These are phyloP conservation scores for Saccharomycopsis hybrid DNA, from an alignment of 1,139 yeast species.

Conservation along the genomic window DNA sequence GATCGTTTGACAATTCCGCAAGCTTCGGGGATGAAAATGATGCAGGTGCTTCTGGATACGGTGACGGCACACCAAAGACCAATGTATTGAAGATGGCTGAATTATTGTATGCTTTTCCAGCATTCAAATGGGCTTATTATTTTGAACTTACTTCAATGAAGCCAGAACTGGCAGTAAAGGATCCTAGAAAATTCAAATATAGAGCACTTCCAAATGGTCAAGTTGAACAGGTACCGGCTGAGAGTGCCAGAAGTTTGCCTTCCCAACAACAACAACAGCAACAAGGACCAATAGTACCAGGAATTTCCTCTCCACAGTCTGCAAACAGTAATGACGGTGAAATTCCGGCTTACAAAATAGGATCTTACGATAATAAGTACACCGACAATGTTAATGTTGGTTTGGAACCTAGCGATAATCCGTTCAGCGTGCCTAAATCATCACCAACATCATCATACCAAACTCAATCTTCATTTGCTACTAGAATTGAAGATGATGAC, in stretches of 20 bases:
- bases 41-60: not conserved
- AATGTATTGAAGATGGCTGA: slow-evolving; percentile 8
- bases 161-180: slow-evolving; percentile 9
- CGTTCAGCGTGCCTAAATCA: not conserved
- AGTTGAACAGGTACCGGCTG: not conserved
- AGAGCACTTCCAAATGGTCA: no score
- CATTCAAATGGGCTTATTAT: slow-evolving; percentile 10
- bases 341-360: not conserved
- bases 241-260: not conserved
- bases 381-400: not conserved
- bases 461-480: not conserved
- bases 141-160: slow-evolving; percentile 10
- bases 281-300: not conserved
- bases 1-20: not conserved
- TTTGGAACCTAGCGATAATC: not conserved
- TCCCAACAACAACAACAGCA: not conserved
- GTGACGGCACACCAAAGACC: not conserved
- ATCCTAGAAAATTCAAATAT: no score
- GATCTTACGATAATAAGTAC: not conserved
- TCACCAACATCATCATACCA: not conserved
- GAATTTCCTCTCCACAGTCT: not conserved
- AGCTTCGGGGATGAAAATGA: not conserved
- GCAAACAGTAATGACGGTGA: not conserved
- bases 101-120: not conserved
- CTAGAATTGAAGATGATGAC: not conserved